Evolutionary conservation across 2,329 filamentous ascomycete species (phyloP), one percentile per base, ranked within the genome.

Genomic region (Lasiodiplodia hormozganensis): DNA sequence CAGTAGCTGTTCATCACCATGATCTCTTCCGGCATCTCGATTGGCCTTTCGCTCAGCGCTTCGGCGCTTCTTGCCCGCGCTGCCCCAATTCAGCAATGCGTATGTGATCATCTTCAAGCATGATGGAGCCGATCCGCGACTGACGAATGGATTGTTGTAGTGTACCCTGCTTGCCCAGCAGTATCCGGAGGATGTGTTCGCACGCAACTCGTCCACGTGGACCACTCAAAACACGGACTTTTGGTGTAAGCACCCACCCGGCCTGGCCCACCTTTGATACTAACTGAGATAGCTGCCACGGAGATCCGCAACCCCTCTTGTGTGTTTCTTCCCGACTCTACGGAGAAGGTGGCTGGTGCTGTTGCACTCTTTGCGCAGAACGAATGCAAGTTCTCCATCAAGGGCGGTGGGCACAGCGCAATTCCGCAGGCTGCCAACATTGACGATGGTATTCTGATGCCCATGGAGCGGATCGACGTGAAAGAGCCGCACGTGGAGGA

Each of bases 381-480:
- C 7, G 25, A 7, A 11, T 69, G 68, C 1, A n/a, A 72, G 47
- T 83, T 83, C 69, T 80, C 81, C 2, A 76, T 84, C 3, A 82
- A 81, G 64, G 77, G 80, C 62, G 82, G 82, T 34, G 83, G 83
- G 2, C 83, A 84, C 70, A 76, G 77, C n/a, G 72, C 76, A 2
- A 77, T 78, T 65, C 73, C 76, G 0, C 81, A 82, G 23, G 76
- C 78, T 7, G 81, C 80, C 5, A 82, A 80, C 64, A 80, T 82
- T 16, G 72, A 77, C 0, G 73, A 74, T 38, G 83, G 83, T 2
- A 79, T 85, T 7, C 82, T 81, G 0, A 76, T 85, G 57, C 80
- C 80, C 65, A 74, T 85, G 34, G 74, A 75, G 28, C 71, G 70
- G 12, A 67, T 82, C 56, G 75, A 75, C 38, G 53, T 43, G 3